A percentile compares a stretch with the other conserved stretches of the same genome.
Evolutionary conservation across 352 stramenopile species (phyloP).

Genomic region (Phytophthora sojae): DNA sequence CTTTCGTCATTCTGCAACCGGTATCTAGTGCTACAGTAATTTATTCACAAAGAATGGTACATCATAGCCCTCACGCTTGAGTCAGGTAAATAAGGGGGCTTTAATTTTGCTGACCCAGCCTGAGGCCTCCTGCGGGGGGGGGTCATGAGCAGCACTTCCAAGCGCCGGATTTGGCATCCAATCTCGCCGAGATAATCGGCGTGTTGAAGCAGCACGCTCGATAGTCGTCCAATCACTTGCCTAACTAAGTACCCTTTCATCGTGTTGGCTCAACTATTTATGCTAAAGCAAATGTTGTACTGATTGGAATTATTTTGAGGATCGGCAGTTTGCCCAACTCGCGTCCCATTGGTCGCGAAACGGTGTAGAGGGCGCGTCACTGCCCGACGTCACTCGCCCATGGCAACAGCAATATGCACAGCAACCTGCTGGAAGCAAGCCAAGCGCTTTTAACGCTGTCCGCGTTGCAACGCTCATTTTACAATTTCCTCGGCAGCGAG

Average conservation of each 20-base stretch:
- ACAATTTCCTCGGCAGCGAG: constrained; percentile 27
- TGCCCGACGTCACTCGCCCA: constrained; percentile 27
- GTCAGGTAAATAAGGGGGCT: too few species aligned
- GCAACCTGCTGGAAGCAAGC: too few species aligned
- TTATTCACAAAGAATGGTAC: too few species aligned
- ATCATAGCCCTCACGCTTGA: too few species aligned
- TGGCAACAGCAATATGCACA: constrained; percentile 28
- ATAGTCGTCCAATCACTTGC: constrained; percentile 37
- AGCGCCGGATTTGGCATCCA: constrained; percentile 8
- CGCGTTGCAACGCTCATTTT: constrained; percentile 27
- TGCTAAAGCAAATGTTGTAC: constrained; percentile 1
- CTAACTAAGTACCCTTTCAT: constrained; percentile 22
- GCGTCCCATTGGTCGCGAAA: constrained; percentile 21
- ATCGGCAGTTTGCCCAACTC: background rate
- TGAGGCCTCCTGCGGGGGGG: too few species aligned
- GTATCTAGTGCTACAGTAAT: too few species aligned
- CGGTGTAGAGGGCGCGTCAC: constrained; percentile 23
- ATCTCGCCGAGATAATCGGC: background rate
- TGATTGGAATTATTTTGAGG: constrained; percentile 20
- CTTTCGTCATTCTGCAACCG: too few species aligned
- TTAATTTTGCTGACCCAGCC: too few species aligned
- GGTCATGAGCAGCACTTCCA: too few species aligned
- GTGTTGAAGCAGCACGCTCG: constrained; percentile 22
- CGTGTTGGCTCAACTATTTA: background rate
- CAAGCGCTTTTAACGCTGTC: too few species aligned